phyloP scores from a whole-genome alignment of 441 rosid species.

The Adansonia madagascariensis region DNA sequence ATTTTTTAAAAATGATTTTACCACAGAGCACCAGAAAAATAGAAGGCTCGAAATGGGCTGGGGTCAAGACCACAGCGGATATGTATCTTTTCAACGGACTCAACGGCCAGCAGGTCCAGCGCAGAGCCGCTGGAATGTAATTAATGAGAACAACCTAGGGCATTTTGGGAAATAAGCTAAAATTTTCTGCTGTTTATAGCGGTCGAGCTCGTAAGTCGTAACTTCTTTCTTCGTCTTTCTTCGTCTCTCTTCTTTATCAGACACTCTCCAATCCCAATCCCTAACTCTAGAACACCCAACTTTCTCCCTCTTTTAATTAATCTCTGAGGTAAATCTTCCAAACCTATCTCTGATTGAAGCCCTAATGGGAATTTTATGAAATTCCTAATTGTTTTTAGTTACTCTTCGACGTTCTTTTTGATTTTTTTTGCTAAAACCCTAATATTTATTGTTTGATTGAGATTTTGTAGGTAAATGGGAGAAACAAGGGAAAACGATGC shows the following conservation, averaged over 20 bases:
- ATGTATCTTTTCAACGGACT: no score
- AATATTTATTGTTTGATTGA: background rate
- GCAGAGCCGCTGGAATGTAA: no score
- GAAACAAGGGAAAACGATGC: constrained; percentile 92
- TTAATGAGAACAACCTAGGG: no score
- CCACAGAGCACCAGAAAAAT: no score
- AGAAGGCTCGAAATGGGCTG: no score
- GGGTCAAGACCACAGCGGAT: no score
- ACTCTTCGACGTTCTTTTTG: background rate
- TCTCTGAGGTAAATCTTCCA: constrained; percentile 33
- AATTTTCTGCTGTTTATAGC: no score
- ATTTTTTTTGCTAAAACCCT: constrained; percentile 6
- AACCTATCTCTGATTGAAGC: background rate
- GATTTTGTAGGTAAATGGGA: constrained; percentile 57
- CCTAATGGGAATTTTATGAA: background rate
- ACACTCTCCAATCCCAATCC: constrained; percentile 33
- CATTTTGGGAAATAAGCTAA: no score
- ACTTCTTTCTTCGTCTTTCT: constrained; percentile 41
- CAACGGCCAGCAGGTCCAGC: no score
- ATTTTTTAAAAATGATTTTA: no score
- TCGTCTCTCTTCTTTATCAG: constrained; percentile 26
- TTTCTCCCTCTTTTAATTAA: background rate
- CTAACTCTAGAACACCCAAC: constrained; percentile 28
- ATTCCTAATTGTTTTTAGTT: constrained; percentile 6
- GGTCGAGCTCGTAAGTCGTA: constrained; percentile 24